These are phyloP conservation scores for Volvariella volvacea DNA, from an alignment of 1,284 basidiomycete species.

Conservation along the genomic window DNA sequence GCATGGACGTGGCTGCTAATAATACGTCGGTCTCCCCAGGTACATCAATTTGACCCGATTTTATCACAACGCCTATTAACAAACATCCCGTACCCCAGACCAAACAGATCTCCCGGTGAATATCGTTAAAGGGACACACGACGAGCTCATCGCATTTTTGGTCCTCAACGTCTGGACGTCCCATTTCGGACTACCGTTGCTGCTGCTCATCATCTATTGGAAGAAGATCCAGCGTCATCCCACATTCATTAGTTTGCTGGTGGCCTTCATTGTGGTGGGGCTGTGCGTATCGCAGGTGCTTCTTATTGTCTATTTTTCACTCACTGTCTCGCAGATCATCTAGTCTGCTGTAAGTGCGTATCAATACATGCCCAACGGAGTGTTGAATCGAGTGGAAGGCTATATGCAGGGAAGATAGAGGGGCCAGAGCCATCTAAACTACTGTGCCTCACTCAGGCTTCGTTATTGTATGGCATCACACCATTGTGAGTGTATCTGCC, in stretches of 20 bases:
- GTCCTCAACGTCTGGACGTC: slow-evolving; percentile 44
- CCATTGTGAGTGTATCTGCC: slow-evolving; percentile 27
- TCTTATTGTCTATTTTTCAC: slow-evolving; percentile 8
- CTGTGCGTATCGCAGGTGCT: slow-evolving; percentile 25
- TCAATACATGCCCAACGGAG: too few relatives aligned
- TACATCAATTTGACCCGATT: too few relatives aligned
- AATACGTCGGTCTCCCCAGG: too few relatives aligned
- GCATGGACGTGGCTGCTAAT: too few relatives aligned
- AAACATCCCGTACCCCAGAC: background rate
- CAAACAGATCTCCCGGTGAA: slow-evolving; percentile 18
- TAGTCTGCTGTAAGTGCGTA: slow-evolving; percentile 23
- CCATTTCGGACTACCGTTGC: slow-evolving; percentile 38
- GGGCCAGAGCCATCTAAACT: slow-evolving; percentile 37
- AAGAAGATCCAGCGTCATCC: slow-evolving; percentile 37
- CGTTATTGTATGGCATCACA: slow-evolving; percentile 41
- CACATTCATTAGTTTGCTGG: slow-evolving; percentile 39
- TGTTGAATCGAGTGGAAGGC: too few relatives aligned
- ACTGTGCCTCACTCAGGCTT: slow-evolving; percentile 40
- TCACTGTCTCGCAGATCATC: slow-evolving; percentile 19
- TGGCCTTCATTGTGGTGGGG: slow-evolving; percentile 37
- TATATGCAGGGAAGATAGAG: slow-evolving; percentile 32
- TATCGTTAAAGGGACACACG: slow-evolving; percentile 34
- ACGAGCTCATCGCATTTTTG: slow-evolving; percentile 32
- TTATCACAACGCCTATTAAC: too few relatives aligned
- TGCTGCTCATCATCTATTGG: slow-evolving; percentile 32